A percentile compares a stretch with the other conserved stretches of the same genome.
phyloP scores from a whole-genome alignment of 192 early-diverging fungal genomes.

The Backusella westeae region DNA sequence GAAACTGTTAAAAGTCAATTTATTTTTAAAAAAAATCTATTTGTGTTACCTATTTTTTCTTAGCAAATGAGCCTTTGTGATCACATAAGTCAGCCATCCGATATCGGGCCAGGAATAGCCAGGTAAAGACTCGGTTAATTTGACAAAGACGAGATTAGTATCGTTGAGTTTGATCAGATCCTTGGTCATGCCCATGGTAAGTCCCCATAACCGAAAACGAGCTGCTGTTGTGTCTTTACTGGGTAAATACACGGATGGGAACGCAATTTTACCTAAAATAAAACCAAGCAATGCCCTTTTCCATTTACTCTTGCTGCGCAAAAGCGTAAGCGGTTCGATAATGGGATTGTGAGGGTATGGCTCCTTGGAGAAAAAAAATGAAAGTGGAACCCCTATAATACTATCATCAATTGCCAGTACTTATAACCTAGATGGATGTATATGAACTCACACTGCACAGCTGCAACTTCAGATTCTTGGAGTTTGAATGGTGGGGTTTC shows the following conservation, averaged over 20 bases:
- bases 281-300: neutral
- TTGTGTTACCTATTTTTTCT: neutral
- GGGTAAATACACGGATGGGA: conserved; percentile 29
- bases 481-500: conserved; percentile 26
- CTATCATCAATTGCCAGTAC: too few species aligned
- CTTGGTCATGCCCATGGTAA: conserved; percentile 30
- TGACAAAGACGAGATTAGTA: conserved; percentile 15
- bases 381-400: conserved; percentile 25
- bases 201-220: conserved; percentile 26
- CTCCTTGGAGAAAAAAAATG: conserved; percentile 22
- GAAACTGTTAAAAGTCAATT: neutral
- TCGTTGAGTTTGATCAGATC: conserved; percentile 21
- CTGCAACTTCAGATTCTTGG: conserved; percentile 26
- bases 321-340: conserved; percentile 2
- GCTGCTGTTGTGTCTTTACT: neutral
- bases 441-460: conserved; percentile 25
- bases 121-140: neutral
- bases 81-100: neutral
- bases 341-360: conserved; percentile 6
- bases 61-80: neutral
- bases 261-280: conserved; percentile 22
- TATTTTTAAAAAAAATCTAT: neutral
- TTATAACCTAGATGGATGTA: neutral
- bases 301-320: neutral
- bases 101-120: conserved; percentile 21